These are phyloP conservation scores for Fusarium brevicatenulatum DNA, from an alignment of 2,329 filamentous ascomycete genomes.

Conservation along the genomic window DNA sequence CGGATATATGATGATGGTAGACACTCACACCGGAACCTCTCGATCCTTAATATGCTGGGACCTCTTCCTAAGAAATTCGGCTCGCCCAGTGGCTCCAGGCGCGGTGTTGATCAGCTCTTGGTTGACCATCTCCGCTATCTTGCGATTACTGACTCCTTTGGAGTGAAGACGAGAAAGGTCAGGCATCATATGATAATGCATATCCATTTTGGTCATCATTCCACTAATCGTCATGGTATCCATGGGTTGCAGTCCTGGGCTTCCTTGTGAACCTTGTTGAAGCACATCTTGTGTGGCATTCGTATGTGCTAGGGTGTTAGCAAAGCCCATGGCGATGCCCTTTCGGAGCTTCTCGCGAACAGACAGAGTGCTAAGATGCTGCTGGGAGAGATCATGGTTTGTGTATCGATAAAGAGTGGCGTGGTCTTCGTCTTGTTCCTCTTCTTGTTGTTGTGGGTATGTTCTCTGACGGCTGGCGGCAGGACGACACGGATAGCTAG, in stretches of 20 bases:
- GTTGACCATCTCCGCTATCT: not conserved
- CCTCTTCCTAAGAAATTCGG: not conserved
- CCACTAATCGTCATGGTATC: conserved; percentile 7
- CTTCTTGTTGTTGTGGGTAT: not conserved
- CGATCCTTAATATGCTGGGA: conserved; percentile 3
- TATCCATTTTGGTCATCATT: conserved; percentile 17
- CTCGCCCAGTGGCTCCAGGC: conserved; percentile 1
- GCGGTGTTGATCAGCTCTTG: not conserved
- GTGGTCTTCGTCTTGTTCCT: not conserved
- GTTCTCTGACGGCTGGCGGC: not conserved
- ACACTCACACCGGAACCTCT: conserved; percentile 11
- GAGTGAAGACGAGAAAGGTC: not conserved
- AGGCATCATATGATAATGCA: conserved; percentile 3
- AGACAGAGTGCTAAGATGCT: conserved; percentile 22
- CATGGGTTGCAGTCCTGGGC: not conserved
- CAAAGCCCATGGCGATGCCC: conserved; percentile 34
- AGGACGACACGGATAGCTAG: not conserved
- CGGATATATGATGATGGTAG: not conserved
- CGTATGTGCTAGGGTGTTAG: conserved; percentile 4
- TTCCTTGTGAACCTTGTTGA: not conserved
- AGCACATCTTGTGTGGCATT: not conserved
- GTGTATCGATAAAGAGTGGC: not conserved
- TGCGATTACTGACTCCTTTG: not conserved
- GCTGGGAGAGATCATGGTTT: conserved; percentile 20
- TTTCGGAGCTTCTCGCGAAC: conserved; percentile 33